Conservation (phyloP, 768 basidiomycete genomes). For the Mycena albidolilacea region DNA sequence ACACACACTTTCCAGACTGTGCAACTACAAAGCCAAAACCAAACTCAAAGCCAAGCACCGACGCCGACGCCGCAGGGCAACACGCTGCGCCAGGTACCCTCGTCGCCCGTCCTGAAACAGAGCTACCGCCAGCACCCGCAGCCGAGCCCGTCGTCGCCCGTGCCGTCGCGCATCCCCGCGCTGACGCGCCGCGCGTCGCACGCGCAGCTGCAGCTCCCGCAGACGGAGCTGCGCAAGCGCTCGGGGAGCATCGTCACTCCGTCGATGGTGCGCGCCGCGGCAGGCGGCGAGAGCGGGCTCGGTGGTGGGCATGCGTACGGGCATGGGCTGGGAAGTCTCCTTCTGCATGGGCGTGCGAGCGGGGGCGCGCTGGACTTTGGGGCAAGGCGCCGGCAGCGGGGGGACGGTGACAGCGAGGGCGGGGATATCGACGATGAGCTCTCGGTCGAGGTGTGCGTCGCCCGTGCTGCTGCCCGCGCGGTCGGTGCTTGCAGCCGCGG, state of each 20-base stretch:
- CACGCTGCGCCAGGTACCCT: conserved; percentile 35
- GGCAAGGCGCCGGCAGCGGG: conserved; percentile 20
- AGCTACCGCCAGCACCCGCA: conserved; percentile 12
- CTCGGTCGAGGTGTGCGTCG: conserved; percentile 30
- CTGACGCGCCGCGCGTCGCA: conserved; percentile 44
- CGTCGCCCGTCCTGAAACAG: conserved; percentile 46
- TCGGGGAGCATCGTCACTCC: conserved; percentile 50
- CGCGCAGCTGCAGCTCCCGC: conserved; percentile 47
- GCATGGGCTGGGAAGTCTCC: conserved; percentile 39
- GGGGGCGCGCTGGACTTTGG: conserved; percentile 45
- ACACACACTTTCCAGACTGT: conserved; percentile 18
- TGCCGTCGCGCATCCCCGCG: conserved; percentile 36
- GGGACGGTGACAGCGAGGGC: conserved; percentile 30
- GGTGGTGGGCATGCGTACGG: conserved; percentile 37
- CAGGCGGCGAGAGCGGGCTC: conserved; percentile 8
- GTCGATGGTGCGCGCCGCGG: conserved; percentile 36
- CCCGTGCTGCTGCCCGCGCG: conserved; percentile 31
- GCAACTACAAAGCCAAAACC: conserved; percentile 1
- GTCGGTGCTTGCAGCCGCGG: conserved; percentile 48
- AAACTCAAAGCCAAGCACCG: not conserved
- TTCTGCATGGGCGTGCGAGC: conserved; percentile 39
- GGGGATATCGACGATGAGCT: conserved; percentile 26
- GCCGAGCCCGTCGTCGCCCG: conserved; percentile 37
- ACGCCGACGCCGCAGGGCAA: conserved; percentile 1
- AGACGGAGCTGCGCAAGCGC: conserved; percentile 47